A percentile compares a stretch with the other conserved stretches of the same genome.
phyloP scores from a whole-genome alignment of 164 flowering plant species.

The Vitis rupestris region DNA sequence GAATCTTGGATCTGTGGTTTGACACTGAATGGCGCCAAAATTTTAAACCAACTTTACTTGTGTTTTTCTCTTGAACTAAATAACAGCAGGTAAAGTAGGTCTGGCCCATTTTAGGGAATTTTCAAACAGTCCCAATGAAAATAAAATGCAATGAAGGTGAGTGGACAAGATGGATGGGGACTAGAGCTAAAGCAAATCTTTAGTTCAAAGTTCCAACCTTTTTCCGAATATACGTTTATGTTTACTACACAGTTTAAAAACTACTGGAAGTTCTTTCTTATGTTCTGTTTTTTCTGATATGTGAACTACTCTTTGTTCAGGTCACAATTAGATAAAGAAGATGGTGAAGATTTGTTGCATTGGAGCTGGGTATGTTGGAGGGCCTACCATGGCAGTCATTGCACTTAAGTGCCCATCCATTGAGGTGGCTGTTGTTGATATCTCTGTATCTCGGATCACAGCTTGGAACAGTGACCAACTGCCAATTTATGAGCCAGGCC shows the following conservation, averaged over 20 bases:
- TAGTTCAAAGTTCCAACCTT: too few species aligned
- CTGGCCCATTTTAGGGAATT: too few species aligned
- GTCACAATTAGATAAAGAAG: slow-evolving; percentile 16
- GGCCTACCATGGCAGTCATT: slow-evolving; percentile 95
- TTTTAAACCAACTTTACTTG: too few species aligned
- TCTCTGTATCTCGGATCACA: slow-evolving; percentile 64
- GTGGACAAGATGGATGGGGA: too few species aligned
- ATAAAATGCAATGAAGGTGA: too few species aligned
- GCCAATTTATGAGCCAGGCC: slow-evolving; percentile 89
- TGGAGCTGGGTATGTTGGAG: slow-evolving; percentile 97
- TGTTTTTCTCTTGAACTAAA: too few species aligned
- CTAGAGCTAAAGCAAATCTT: too few species aligned
- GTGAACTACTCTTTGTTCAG: slow-evolving; percentile 8
- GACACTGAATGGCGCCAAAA: too few species aligned
- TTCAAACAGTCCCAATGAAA: too few species aligned
- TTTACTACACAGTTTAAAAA: not conserved
- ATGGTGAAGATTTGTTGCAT: slow-evolving; percentile 98
- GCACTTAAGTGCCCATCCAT: slow-evolving; percentile 80
- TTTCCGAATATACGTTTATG: not conserved
- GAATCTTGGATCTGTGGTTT: too few species aligned
- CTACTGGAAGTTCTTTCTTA: not conserved
- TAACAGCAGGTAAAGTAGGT: too few species aligned
- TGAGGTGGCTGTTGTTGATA: slow-evolving; percentile 88
- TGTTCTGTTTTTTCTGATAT: not conserved
- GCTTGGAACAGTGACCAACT: slow-evolving; percentile 93